Evolutionary conservation across 2,329 filamentous ascomycete species (phyloP), one percentile per base, ranked within the genome.

Genomic region (Thermochaetoides dissita): DNA sequence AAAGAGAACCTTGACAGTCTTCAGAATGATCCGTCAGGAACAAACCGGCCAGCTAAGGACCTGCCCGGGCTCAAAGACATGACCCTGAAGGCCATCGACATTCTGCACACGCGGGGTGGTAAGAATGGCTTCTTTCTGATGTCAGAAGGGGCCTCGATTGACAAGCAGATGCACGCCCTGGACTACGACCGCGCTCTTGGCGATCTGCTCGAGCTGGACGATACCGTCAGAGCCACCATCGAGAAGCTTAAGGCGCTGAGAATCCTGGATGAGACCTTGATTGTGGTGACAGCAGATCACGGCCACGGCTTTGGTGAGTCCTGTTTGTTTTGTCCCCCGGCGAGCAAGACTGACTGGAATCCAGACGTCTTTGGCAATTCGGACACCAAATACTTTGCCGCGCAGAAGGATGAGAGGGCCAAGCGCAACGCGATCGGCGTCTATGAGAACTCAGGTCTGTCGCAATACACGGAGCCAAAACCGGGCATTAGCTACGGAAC

Each of bases 81-180:
- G 85, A 88, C 85, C 0, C 67, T 88, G 52, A 93, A 93, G 67
- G 84, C 84, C 24, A 73, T 91, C 39, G 83, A 89, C 45, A 76
- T 89, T 41, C 73, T 91, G n/a, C 64, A 81, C 59, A 68, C 68
- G 34, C 71, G 75, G 45, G 76, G 78, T 29, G 71, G 72, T 31
- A 71, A 81, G 44, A 72, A 83, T 46, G 85, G 85, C 6, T 93
- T 82, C 72, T 86, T 91, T 69, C 70, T 93, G 55, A 91, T 93
- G 84, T 78, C 79, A 9, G 85, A 93, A 61, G 85, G 81, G 28
- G 85, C 85, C 10, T 84, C 78, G 2, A 83, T 93, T 52, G 85
- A 91, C 64, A 93, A 93, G 70, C 81, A 85, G 70, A 91, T 93
- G 84, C 85, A 93, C 64, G 60, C 67, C 2, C 72, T 91, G 12